These are phyloP conservation scores for Oenanthe javanica DNA, from an alignment of 140 eudicot genomes.

Conservation along the genomic window DNA sequence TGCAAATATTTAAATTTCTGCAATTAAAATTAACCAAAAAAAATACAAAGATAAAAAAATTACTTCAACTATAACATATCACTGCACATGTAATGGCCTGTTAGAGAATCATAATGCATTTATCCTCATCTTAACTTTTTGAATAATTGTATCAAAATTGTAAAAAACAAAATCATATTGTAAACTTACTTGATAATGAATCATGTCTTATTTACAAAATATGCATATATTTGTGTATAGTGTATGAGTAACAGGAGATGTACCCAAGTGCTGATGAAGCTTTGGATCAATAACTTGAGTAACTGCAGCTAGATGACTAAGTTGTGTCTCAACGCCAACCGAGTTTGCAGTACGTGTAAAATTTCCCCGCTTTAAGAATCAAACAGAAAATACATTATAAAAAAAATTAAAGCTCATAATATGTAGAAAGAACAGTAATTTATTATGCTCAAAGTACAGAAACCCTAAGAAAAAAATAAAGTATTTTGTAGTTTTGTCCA, in stretches of 20 bases:
- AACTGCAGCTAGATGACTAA: slow-evolving; percentile 49
- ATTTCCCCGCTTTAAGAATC: slow-evolving; percentile 63
- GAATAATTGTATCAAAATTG: background rate
- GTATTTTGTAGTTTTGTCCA: background rate
- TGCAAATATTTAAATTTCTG: background rate
- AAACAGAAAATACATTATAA: background rate
- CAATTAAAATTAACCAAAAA: background rate
- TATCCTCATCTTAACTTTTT: background rate
- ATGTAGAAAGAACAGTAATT: background rate
- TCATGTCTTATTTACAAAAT: background rate
- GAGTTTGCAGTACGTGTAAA: slow-evolving; percentile 71
- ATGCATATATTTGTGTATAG: background rate
- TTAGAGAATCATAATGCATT: background rate
- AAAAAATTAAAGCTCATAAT: slow-evolving; percentile 1
- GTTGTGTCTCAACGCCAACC: slow-evolving; percentile 73
- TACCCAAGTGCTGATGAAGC: slow-evolving; percentile 85
- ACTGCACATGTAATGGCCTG: background rate
- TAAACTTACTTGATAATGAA: background rate
- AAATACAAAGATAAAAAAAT: background rate
- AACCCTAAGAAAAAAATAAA: background rate
- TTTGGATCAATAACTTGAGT: slow-evolving; percentile 72
- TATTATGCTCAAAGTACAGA: background rate
- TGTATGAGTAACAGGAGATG: slow-evolving; percentile 6
- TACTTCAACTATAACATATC: background rate
- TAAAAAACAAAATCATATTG: background rate